Percentiles rank a stretch among this genome's conserved stretches.
Evolutionary conservation across 2,329 filamentous ascomycete species (phyloP).

Genomic region (Macroventuria anomochaeta): DNA sequence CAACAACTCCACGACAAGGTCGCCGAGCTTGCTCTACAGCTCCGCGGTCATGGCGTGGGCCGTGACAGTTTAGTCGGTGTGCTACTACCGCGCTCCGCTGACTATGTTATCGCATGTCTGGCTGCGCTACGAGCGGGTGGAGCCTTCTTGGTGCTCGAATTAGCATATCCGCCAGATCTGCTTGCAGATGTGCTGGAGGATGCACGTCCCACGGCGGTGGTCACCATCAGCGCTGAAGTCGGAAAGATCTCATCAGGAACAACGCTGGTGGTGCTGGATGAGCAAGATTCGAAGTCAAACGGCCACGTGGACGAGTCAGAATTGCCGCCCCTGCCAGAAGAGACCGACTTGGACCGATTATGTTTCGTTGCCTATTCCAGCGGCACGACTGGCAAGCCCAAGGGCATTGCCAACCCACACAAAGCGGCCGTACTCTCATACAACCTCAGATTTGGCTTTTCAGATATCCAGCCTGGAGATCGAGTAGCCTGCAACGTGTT

Average conservation of each 20-base stretch:
- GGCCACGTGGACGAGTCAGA: slow-evolving; percentile 52
- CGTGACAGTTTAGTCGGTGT: slow-evolving; percentile 78
- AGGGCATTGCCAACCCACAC: slow-evolving; percentile 82
- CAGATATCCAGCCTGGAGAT: slow-evolving; percentile 73
- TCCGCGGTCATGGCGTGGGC: slow-evolving; percentile 71
- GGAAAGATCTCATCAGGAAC: slow-evolving; percentile 68
- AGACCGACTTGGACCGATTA: slow-evolving; percentile 74
- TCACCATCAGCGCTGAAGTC: slow-evolving; percentile 70
- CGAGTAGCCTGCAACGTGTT: slow-evolving; percentile 88
- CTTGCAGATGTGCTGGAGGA: slow-evolving; percentile 79
- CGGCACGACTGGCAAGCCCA: slow-evolving; percentile 79
- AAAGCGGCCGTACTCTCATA: slow-evolving; percentile 76
- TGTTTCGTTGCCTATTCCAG: slow-evolving; percentile 84
- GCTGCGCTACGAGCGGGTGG: slow-evolving; percentile 80
- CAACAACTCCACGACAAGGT: slow-evolving; percentile 73
- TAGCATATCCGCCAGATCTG: slow-evolving; percentile 77
- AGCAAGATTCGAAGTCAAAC: slow-evolving; percentile 37
- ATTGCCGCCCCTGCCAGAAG: slow-evolving; percentile 61
- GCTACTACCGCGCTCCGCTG: slow-evolving; percentile 74
- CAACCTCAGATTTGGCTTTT: slow-evolving; percentile 72
- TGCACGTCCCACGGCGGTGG: slow-evolving; percentile 71
- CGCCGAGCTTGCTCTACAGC: slow-evolving; percentile 66
- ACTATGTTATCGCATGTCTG: slow-evolving; percentile 80
- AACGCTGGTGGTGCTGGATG: slow-evolving; percentile 71
- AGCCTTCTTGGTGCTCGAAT: slow-evolving; percentile 79